Evolutionary conservation across 768 basidiomycete species (phyloP).

Genomic region (Chalciporus piperatus): DNA sequence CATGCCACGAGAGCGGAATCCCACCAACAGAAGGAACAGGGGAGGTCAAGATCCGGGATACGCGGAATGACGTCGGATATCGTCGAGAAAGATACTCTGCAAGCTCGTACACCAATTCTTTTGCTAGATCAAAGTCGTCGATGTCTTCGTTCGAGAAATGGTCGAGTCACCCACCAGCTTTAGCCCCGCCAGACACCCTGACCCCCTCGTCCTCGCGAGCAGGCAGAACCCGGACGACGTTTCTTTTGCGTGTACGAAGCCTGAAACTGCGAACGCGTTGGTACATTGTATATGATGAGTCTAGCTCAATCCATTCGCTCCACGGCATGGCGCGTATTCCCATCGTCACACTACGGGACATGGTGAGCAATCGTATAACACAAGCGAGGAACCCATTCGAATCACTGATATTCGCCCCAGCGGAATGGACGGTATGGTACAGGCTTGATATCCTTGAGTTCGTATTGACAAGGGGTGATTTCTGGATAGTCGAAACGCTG

Average conservation of each 20-base stretch:
- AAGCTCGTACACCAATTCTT: slow-evolving; percentile 67
- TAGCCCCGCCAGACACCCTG: slow-evolving; percentile 27
- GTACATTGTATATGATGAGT: slow-evolving; percentile 52
- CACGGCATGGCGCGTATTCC: slow-evolving; percentile 65
- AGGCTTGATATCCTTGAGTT: slow-evolving; percentile 46
- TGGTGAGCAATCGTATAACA: slow-evolving; percentile 3
- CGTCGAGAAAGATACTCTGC: slow-evolving; percentile 63
- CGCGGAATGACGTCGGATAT: slow-evolving; percentile 55
- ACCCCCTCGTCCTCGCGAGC: slow-evolving; percentile 38
- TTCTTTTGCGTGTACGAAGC: slow-evolving; percentile 47
- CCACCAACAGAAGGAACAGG: slow-evolving; percentile 19
- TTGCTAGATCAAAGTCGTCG: slow-evolving; percentile 39
- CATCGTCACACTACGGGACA: slow-evolving; percentile 56
- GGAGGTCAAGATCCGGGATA: slow-evolving; percentile 35
- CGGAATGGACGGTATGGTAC: slow-evolving; percentile 65
- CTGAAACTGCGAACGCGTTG: slow-evolving; percentile 57
- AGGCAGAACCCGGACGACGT: slow-evolving; percentile 47
- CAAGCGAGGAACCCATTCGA: slow-evolving; percentile 3
- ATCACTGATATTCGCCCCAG: slow-evolving; percentile 62
- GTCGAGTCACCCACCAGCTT: slow-evolving; percentile 22
- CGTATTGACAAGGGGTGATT: slow-evolving; percentile 38
- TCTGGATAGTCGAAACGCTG: slow-evolving; percentile 50
- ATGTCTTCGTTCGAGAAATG: background rate
- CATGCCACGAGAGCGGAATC: slow-evolving; percentile 37
- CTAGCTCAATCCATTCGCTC: slow-evolving; percentile 74